phyloP scores from a whole-genome alignment of 768 basidiomycete species.

The Suillus cothurnatus region DNA sequence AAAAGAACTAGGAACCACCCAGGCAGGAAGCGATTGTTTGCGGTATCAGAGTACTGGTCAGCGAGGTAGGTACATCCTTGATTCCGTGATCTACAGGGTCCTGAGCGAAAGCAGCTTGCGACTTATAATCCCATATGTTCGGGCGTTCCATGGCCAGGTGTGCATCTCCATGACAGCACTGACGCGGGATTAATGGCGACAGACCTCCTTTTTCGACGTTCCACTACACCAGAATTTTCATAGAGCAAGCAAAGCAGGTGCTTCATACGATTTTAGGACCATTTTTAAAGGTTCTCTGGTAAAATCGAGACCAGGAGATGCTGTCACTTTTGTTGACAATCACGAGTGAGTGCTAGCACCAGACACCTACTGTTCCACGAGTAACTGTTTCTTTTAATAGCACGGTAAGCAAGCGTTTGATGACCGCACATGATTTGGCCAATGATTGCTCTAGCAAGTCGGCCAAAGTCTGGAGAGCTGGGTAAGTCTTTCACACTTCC shows the following conservation, averaged over 20 bases:
- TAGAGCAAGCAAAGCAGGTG: constrained; percentile 68
- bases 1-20: constrained; percentile 48
- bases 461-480: constrained; percentile 84
- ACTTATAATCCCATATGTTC: constrained; percentile 57
- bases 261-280: constrained; percentile 72
- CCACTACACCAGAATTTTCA: constrained; percentile 86
- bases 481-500: constrained; percentile 45
- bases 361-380: neutral
- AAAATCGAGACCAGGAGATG: constrained; percentile 68
- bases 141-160: constrained; percentile 67
- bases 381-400: constrained; percentile 35
- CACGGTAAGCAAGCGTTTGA: constrained; percentile 49
- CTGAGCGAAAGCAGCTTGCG: constrained; percentile 40
- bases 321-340: constrained; percentile 90
- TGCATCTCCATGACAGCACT: constrained; percentile 14
- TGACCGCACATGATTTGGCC: constrained; percentile 2
- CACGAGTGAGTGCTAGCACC: constrained; percentile 64
- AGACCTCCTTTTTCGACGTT: constrained; percentile 92
- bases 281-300: constrained; percentile 75
- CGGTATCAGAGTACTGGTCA: constrained; percentile 83
- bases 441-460: constrained; percentile 44
- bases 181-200: constrained; percentile 13
- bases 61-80: constrained; percentile 48
- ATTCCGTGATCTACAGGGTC: neutral
- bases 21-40: constrained; percentile 57